These are phyloP conservation scores for Prunus armeniaca DNA, from an alignment of 306 rosid genomes.

Conservation along the genomic window DNA sequence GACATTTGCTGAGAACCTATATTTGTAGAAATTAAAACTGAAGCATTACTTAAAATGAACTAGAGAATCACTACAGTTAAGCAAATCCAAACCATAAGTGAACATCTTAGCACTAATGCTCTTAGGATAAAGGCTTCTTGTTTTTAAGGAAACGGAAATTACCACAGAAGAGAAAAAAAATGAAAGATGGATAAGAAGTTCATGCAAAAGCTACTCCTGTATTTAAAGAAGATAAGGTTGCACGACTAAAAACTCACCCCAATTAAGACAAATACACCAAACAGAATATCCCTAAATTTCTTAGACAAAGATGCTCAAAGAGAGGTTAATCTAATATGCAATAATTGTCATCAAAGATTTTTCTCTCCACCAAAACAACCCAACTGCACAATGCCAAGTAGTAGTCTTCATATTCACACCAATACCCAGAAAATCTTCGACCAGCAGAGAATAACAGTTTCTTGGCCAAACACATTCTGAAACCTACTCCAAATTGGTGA, in stretches of 20 bases:
- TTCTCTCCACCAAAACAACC: not conserved
- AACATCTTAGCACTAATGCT: too few species aligned
- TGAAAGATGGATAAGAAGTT: too few species aligned
- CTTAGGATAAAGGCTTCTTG: too few species aligned
- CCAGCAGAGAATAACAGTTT: not conserved
- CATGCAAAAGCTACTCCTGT: too few species aligned
- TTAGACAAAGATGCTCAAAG: not conserved
- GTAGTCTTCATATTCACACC: not conserved
- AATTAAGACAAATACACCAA: too few species aligned
- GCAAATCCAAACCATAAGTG: too few species aligned
- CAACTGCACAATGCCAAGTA: not conserved
- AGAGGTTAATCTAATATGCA: not conserved
- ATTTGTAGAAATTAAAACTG: conserved; percentile 1
- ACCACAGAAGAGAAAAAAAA: too few species aligned
- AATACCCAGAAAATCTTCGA: not conserved
- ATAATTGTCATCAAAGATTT: not conserved
- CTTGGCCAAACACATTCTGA: not conserved
- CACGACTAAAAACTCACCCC: too few species aligned
- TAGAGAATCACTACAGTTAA: not conserved
- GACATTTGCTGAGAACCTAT: conserved; percentile 13
- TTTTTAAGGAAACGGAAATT: too few species aligned
- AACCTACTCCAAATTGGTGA: not conserved
- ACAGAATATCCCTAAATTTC: not conserved
- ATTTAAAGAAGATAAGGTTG: too few species aligned
- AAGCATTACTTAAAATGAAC: not conserved